These are phyloP conservation scores for Orbilia oligospora DNA, from an alignment of 2,329 filamentous ascomycete genomes.

Conservation along the genomic window DNA sequence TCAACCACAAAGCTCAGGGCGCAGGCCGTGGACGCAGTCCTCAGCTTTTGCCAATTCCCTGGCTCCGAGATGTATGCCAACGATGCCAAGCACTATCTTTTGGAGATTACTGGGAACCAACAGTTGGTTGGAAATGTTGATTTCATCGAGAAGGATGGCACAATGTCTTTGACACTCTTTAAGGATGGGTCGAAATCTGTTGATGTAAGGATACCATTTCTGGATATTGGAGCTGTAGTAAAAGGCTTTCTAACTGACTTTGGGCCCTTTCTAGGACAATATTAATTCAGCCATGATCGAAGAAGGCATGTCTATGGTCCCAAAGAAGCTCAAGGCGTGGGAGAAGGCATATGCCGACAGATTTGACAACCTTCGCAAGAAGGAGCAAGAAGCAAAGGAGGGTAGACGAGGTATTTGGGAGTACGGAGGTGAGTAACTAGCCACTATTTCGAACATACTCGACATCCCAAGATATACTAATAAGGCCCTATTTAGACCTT, in stretches of 20 bases:
- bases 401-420: conserved; percentile 94
- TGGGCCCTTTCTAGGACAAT: conserved; percentile 75
- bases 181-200: conserved; percentile 69
- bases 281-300: conserved; percentile 89
- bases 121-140: conserved; percentile 93
- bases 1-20: conserved; percentile 83
- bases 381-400: conserved; percentile 81
- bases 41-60: conserved; percentile 92
- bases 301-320: conserved; percentile 90
- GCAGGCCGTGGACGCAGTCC: conserved; percentile 87
- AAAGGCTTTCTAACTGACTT: not conserved
- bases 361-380: conserved; percentile 79
- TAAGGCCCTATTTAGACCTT: conserved; percentile 25
- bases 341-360: conserved; percentile 74
- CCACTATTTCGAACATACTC: not conserved
- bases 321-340: conserved; percentile 91
- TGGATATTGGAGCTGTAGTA: not conserved
- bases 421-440: conserved; percentile 76
- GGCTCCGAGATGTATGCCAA: conserved; percentile 83
- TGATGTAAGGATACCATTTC: conserved; percentile 32
- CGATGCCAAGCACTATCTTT: conserved; percentile 83
- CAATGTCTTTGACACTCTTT: conserved; percentile 88
- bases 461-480: not conserved
- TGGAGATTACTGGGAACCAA: conserved; percentile 78
- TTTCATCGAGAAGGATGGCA: conserved; percentile 81